Percentiles rank a stretch among this genome's conserved stretches.
Evolutionary conservation across 495 filamentous ascomycete genomes (phyloP).

Genomic region (Corynascus novoguineensis): DNA sequence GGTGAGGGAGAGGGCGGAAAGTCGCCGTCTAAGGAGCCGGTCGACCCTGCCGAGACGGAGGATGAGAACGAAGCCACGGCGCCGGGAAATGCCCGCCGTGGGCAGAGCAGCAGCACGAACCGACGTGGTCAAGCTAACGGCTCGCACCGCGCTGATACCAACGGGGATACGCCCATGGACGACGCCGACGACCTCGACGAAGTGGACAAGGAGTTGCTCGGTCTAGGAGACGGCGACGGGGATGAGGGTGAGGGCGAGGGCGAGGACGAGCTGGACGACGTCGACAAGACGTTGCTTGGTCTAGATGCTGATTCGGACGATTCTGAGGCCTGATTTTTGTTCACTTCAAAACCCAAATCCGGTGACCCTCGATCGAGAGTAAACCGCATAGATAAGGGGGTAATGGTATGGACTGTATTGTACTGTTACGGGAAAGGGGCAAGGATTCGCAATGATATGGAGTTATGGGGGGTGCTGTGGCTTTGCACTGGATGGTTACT

Average conservation of each 20-base stretch:
- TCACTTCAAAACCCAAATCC: background rate
- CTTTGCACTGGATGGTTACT: background rate
- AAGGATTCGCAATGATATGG: background rate
- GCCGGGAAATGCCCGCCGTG: slow-evolving; percentile 5
- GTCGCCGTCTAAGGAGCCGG: slow-evolving; percentile 23
- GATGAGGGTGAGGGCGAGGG: slow-evolving; percentile 33
- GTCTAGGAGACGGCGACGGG: slow-evolving; percentile 34
- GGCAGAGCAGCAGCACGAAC: slow-evolving; percentile 3
- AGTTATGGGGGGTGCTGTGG: slow-evolving; percentile 1
- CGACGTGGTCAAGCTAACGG: slow-evolving; percentile 18
- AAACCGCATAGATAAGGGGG: background rate
- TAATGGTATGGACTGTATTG: background rate
- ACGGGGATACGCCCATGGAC: slow-evolving; percentile 38
- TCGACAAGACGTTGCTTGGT: slow-evolving; percentile 47
- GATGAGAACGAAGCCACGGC: slow-evolving; percentile 27
- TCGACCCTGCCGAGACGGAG: slow-evolving; percentile 33
- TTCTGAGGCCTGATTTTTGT: background rate
- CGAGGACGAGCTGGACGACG: slow-evolving; percentile 48
- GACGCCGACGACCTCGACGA: slow-evolving; percentile 45
- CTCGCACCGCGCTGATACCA: slow-evolving; percentile 17
- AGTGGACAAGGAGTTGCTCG: slow-evolving; percentile 14
- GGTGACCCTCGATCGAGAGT: background rate
- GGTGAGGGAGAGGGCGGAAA: slow-evolving; percentile 33
- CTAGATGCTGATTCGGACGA: slow-evolving; percentile 40
- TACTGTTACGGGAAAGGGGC: background rate